These are phyloP conservation scores for Vairimorpha ceranae DNA, from an alignment of 371 early-diverging fungal species.

Conservation along the genomic window DNA sequence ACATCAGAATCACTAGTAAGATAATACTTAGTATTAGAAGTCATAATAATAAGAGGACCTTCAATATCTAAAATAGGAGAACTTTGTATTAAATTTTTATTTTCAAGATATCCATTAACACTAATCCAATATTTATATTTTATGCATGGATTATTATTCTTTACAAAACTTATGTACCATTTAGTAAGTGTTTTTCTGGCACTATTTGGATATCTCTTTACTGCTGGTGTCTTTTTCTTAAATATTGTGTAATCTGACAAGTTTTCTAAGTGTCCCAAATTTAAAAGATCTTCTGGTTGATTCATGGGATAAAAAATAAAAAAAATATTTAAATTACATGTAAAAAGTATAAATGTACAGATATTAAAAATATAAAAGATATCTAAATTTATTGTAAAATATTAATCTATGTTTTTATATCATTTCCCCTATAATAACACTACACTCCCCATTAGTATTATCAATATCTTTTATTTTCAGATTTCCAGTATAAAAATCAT, in stretches of 20 bases:
- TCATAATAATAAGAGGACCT: neutral
- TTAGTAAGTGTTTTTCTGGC: neutral
- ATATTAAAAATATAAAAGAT: too few species aligned
- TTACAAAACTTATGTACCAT: neutral
- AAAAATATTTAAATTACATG: neutral
- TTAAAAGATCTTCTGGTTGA: neutral
- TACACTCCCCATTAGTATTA: neutral
- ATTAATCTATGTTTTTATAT: too few species aligned
- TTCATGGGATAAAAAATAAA: neutral
- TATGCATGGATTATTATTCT: neutral
- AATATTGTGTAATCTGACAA: neutral
- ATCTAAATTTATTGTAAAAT: too few species aligned
- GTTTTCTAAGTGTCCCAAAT: neutral
- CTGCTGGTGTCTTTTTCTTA: neutral
- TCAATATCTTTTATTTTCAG: slow-evolving; percentile 3
- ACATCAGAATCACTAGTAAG: neutral
- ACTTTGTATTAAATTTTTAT: neutral
- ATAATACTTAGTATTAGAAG: neutral
- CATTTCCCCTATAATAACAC: neutral
- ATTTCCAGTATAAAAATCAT: slow-evolving; percentile 6
- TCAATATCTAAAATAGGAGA: neutral
- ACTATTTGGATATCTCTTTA: neutral
- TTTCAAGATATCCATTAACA: neutral
- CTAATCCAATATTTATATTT: slow-evolving; percentile 4
- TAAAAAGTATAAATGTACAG: too few species aligned